Evolutionary conservation across 352 stramenopile species (phyloP).

Genomic region (Globisporangium parvum): DNA sequence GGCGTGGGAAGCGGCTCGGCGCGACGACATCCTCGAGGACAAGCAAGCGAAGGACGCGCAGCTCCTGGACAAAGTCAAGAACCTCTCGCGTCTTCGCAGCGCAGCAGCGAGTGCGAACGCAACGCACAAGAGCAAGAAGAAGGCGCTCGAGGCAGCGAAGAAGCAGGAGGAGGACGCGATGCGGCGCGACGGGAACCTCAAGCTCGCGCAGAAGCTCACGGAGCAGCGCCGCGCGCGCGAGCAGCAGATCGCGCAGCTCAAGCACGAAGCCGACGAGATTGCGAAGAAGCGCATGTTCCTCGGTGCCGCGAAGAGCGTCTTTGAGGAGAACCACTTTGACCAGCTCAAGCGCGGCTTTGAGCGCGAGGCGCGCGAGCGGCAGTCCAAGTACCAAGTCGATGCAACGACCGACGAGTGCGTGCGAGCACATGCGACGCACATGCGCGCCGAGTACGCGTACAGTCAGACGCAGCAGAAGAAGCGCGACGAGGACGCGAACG

Average conservation of each 20-base stretch:
- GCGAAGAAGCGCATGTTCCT: constrained; percentile 80
- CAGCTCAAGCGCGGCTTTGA: constrained; percentile 54
- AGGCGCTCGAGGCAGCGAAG: constrained; percentile 44
- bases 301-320: constrained; percentile 77
- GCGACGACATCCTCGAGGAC: constrained; percentile 58
- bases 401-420: constrained; percentile 45
- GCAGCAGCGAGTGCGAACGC: constrained; percentile 65
- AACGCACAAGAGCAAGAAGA: constrained; percentile 40
- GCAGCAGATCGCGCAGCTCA: constrained; percentile 39
- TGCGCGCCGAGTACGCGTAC: constrained; percentile 32
- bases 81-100: constrained; percentile 59
- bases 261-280: constrained; percentile 53
- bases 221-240: constrained; percentile 44
- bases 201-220: constrained; percentile 70
- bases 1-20: constrained; percentile 56
- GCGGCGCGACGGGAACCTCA: constrained; percentile 55
- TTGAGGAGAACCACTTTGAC: constrained; percentile 78
- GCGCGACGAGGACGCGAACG: constrained; percentile 20
- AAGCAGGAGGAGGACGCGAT: constrained; percentile 52
- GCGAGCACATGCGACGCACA: constrained; percentile 24
- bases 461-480: constrained; percentile 16
- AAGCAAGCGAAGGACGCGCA: constrained; percentile 78
- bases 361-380: constrained; percentile 40
- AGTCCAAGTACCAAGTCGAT: constrained; percentile 37
- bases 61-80: constrained; percentile 71